These are phyloP conservation scores for Climacium dendroides DNA, from an alignment of 225 moss, liverwort and hornwort genomes.

Conservation along the genomic window DNA sequence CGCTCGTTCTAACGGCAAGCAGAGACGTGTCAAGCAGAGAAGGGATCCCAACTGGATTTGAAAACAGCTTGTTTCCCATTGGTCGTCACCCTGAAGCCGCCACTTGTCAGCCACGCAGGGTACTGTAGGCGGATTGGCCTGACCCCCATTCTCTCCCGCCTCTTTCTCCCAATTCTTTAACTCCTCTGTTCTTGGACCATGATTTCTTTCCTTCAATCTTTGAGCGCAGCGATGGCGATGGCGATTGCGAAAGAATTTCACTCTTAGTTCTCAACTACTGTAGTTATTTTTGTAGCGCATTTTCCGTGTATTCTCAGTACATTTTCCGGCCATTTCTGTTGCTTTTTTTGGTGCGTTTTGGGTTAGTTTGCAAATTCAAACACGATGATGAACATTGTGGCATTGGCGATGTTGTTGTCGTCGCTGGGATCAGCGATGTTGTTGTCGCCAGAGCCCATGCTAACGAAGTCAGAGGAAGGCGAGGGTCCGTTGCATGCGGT, in stretches of 20 bases:
- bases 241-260: neutral
- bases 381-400: constrained; percentile 69
- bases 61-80: neutral
- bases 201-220: neutral
- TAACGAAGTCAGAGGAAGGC: constrained; percentile 1
- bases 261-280: neutral
- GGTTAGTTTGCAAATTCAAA: neutral
- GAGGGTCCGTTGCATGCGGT: constrained; percentile 24
- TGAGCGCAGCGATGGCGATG: neutral
- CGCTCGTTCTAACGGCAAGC: neutral
- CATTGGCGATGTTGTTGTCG: constrained; percentile 52
- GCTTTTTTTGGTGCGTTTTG: neutral
- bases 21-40: neutral
- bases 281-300: too few species aligned
- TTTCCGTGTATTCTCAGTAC: neutral
- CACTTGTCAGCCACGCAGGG: neutral
- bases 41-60: neutral
- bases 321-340: neutral
- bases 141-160: neutral
- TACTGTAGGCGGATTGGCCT: neutral
- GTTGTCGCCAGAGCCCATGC: constrained; percentile 49
- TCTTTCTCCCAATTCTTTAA: neutral
- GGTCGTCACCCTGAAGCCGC: neutral
- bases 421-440: constrained; percentile 53
- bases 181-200: neutral